phyloP scores from a whole-genome alignment of 2,329 filamentous ascomycete species.

The Sordariomycetes sp. region DNA sequence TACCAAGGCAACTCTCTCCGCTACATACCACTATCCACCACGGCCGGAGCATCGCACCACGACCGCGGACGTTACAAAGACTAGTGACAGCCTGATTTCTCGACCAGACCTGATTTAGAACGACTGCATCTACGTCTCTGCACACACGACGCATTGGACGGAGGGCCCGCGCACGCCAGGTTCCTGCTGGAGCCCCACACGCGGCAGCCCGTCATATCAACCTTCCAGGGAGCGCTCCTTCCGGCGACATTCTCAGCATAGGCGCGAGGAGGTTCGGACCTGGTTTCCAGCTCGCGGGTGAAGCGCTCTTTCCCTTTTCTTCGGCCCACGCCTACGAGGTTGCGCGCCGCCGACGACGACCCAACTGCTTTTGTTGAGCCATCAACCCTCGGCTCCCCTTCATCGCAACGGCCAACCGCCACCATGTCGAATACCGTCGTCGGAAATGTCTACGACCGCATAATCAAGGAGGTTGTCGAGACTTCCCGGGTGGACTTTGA shows the following conservation, averaged over 20 bases:
- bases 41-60: not conserved
- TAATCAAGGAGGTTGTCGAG: constrained; percentile 80
- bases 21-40: constrained; percentile 15
- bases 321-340: not conserved
- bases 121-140: not conserved
- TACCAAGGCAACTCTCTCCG: constrained; percentile 23
- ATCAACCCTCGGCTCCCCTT: not conserved
- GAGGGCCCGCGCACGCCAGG: not conserved
- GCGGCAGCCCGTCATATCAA: not conserved
- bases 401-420: constrained; percentile 5
- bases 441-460: constrained; percentile 70
- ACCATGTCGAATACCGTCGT: constrained; percentile 49
- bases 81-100: not conserved
- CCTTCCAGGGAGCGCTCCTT: not conserved
- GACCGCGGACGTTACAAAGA: not conserved
- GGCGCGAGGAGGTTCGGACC: not conserved
- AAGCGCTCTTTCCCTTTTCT: not conserved
- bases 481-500: constrained; percentile 93
- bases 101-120: not conserved
- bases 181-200: not conserved
- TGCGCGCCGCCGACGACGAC: not conserved
- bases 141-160: not conserved
- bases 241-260: not conserved
- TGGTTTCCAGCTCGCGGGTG: not conserved
- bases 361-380: not conserved